Evolutionary conservation across 768 basidiomycete genomes (phyloP).

Genomic region (Boletus rufocinnamomeus): DNA sequence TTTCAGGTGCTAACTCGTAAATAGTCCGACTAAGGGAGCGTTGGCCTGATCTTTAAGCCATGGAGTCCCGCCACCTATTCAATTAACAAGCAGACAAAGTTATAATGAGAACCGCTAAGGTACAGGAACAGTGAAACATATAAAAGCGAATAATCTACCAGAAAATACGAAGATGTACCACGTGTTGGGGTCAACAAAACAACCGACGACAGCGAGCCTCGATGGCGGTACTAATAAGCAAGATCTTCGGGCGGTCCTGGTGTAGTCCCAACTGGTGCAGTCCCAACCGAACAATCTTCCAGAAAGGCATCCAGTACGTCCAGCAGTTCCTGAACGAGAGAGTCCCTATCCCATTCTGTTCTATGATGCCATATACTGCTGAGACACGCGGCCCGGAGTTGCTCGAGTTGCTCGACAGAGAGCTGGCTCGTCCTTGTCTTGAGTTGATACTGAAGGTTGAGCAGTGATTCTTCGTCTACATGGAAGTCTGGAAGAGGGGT

Average conservation of each 20-base stretch:
- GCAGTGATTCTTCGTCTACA: slow-evolving; percentile 53
- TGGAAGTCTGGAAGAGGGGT: slow-evolving; percentile 80
- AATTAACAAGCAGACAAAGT: background rate
- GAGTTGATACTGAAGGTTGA: slow-evolving; percentile 51
- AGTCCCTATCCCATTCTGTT: slow-evolving; percentile 79
- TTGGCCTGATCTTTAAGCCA: no score
- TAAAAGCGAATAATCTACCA: slow-evolving; percentile 30
- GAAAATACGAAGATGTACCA: background rate
- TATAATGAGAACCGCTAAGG: slow-evolving; percentile 18
- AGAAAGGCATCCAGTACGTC: slow-evolving; percentile 64
- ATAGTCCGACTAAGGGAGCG: no score
- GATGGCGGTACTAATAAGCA: slow-evolving; percentile 5
- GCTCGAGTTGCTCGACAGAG: slow-evolving; percentile 89
- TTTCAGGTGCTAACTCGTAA: no score
- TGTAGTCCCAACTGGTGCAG: no score
- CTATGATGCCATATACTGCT: slow-evolving; percentile 81
- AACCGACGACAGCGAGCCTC: background rate
- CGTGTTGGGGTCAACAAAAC: background rate
- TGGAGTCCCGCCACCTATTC: no score
- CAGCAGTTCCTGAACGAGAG: slow-evolving; percentile 59
- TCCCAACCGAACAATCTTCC: slow-evolving; percentile 51
- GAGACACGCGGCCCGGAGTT: slow-evolving; percentile 83
- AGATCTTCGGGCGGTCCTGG: slow-evolving; percentile 2
- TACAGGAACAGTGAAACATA: slow-evolving; percentile 20
- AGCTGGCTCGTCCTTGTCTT: slow-evolving; percentile 56